These are phyloP conservation scores for Aurinia saxatilis DNA, from an alignment of 345 rosid species.

Conservation along the genomic window DNA sequence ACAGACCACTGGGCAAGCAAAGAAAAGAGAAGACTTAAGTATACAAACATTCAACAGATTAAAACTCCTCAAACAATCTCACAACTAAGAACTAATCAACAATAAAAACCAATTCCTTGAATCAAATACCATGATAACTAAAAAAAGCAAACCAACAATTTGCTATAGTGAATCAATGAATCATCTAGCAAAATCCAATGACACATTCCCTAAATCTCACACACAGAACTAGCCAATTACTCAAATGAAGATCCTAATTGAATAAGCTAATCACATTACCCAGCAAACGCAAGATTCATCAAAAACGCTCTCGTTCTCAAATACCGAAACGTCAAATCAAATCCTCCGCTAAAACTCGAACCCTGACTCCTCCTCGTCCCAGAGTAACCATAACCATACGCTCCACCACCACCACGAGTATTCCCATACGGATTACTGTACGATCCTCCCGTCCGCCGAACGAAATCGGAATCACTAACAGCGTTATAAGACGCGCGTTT, in stretches of 20 bases:
- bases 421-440: conserved; percentile 16
- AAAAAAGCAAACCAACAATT: not conserved
- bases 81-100: not conserved
- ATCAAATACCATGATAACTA: not conserved
- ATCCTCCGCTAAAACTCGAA: conserved; percentile 5
- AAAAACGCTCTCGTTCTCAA: conserved; percentile 68
- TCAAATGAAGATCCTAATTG: not conserved
- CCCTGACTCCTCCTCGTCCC: conserved; percentile 1
- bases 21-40: not conserved
- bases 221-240: not conserved
- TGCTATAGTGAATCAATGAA: no score
- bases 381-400: conserved; percentile 26
- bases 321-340: conserved; percentile 39
- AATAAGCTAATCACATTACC: conserved; percentile 34
- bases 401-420: not conserved
- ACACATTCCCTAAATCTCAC: not conserved
- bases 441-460: conserved; percentile 17
- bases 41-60: no score
- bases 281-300: conserved; percentile 54
- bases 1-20: conserved; percentile 14
- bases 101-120: not conserved
- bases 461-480: conserved; percentile 16
- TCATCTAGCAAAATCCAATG: not conserved
- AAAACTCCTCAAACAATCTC: not conserved
- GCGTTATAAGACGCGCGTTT: conserved; percentile 66